Evolutionary conservation across 1,139 yeast species (phyloP), one percentile per base, ranked within the genome.

Genomic region (Debaryomycetaceae sp.): DNA sequence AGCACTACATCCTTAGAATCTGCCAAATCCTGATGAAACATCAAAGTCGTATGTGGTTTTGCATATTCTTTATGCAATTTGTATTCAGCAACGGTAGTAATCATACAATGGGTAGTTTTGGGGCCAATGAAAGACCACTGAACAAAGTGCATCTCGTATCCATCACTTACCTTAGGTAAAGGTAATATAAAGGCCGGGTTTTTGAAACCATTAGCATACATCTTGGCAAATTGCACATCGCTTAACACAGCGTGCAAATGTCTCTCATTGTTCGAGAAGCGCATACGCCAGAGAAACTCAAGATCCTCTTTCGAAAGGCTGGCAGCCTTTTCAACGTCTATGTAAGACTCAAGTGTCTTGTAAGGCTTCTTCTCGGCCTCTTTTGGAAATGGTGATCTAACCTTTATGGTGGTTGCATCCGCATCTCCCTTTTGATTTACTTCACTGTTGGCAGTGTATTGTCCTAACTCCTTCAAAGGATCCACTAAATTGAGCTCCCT

Each of bases 121-220:
- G 89, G 85, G 0, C 95, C 97, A 2, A 86, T 93, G 63, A 90
- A 88, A 17, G 83, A 76, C 99, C 99, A 95, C 66, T 95, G 99
- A 17, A 90, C 81, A 61, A 86, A 90, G 61, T 93, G 97, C 72
- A 93, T 77, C 63, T 93, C 99, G 55, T 85, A 70, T 51, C 65
- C 89, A 71, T 73, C 77, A 20, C 58, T 62, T 27, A 67, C 75
- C 53, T 78, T 77, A 9, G 87, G 90, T 42, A 86, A 65, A 1
- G 95, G 95, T 33, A 86, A 70, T 6, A 86, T 81, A 61, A 87
- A 86, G 40, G 81, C 76, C 13, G 97, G 96, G 60, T 85, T 81
- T 53, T 75, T 75, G 56, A 84, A 81, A 0, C 97, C 96, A 49
- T 79, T 79, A 39, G 75, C 71, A 56, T 78, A 77, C 62, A 93